phyloP scores from a whole-genome alignment of 2,329 filamentous ascomycete genomes.

The Bimuria novae-zelandiae region DNA sequence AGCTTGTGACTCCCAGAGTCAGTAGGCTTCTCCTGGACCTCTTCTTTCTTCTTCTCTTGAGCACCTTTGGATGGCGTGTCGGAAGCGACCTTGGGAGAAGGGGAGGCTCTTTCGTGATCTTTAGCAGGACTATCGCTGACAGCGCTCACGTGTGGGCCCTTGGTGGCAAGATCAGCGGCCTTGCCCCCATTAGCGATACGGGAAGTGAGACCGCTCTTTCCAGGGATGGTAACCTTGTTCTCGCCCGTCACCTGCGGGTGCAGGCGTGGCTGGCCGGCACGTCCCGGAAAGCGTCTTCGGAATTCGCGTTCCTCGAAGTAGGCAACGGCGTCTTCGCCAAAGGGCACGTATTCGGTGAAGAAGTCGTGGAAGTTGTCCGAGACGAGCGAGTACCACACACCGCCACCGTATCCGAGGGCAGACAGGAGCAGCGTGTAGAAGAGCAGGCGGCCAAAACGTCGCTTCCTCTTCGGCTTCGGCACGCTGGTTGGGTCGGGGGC shows the following conservation, averaged over 20 bases:
- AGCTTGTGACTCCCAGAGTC: constrained; percentile 24
- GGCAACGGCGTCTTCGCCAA: constrained; percentile 89
- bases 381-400: constrained; percentile 89
- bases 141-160: constrained; percentile 66
- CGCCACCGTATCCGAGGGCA: constrained; percentile 79
- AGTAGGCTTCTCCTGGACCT: constrained; percentile 32
- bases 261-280: constrained; percentile 46
- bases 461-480: constrained; percentile 66
- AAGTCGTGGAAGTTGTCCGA: constrained; percentile 99
- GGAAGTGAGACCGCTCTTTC: constrained; percentile 84
- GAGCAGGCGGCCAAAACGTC: constrained; percentile 73
- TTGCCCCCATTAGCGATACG: constrained; percentile 67
- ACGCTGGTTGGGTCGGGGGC: constrained; percentile 46
- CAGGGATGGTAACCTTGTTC: constrained; percentile 78
- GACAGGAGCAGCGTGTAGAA: constrained; percentile 77
- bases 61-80: constrained; percentile 24
- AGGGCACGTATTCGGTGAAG: constrained; percentile 96
- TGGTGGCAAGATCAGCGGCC: constrained; percentile 45
- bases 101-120: constrained; percentile 13
- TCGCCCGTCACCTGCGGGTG: constrained; percentile 59
- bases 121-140: constrained; percentile 56
- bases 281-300: constrained; percentile 74
- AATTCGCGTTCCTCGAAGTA: constrained; percentile 97
- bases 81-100: constrained; percentile 34
- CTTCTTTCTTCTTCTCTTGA: constrained; percentile 39